Evolutionary conservation across 306 rosid species (phyloP).

Genomic region (Quercus mongolica): DNA sequence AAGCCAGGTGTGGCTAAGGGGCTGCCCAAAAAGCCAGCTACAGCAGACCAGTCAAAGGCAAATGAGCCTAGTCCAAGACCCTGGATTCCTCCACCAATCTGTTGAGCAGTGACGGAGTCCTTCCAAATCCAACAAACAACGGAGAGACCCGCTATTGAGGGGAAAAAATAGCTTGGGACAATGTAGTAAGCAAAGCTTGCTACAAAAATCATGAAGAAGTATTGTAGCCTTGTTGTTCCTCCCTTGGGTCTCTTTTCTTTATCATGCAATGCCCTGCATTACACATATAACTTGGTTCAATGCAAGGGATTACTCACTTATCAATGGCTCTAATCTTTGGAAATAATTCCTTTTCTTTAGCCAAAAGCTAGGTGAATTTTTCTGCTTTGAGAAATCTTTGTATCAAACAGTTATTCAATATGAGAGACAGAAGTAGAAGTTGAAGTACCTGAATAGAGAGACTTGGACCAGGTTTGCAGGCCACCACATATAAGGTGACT

Average conservation of each 20-base stretch:
- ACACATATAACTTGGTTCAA: not conserved
- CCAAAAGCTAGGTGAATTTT: not conserved
- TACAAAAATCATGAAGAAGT: slow-evolving; percentile 53
- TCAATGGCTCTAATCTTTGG: no score
- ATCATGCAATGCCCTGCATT: slow-evolving; percentile 80
- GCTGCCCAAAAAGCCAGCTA: slow-evolving; percentile 62
- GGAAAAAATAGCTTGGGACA: slow-evolving; percentile 76
- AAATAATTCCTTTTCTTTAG: no score
- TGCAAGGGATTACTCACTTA: not conserved
- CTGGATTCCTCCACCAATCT: slow-evolving; percentile 63
- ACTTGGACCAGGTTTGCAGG: slow-evolving; percentile 82
- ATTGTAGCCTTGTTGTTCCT: slow-evolving; percentile 72
- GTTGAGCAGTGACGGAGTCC: slow-evolving; percentile 75
- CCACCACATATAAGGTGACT: slow-evolving; percentile 99
- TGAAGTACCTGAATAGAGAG: slow-evolving; percentile 68
- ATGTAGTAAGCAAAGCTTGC: slow-evolving; percentile 72
- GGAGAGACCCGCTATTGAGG: slow-evolving; percentile 51
- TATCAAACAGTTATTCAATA: not conserved
- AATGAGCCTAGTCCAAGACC: slow-evolving; percentile 88
- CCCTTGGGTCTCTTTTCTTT: slow-evolving; percentile 70
- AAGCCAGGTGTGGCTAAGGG: slow-evolving; percentile 75
- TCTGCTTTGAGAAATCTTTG: not conserved
- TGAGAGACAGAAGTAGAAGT: not conserved
- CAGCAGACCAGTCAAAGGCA: slow-evolving; percentile 74
- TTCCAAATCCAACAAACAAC: slow-evolving; percentile 71